These are phyloP conservation scores for Leccinum variabile DNA, from an alignment of 1,284 basidiomycete species.

Conservation along the genomic window DNA sequence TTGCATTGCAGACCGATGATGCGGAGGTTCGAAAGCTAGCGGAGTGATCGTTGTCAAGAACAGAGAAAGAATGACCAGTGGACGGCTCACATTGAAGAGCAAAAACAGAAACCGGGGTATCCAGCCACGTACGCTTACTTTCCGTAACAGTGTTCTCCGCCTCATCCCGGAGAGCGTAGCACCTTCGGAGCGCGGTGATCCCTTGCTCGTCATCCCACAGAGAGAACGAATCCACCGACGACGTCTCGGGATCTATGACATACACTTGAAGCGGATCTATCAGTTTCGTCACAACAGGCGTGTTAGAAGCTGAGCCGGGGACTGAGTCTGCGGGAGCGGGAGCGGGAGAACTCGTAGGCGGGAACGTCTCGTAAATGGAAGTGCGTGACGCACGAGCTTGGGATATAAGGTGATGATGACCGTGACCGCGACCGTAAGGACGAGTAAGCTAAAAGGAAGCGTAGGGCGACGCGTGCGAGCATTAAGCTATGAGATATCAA, in stretches of 20 bases:
- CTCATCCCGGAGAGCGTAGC: slow-evolving; percentile 68
- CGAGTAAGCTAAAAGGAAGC: slow-evolving; percentile 24
- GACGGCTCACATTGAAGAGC: slow-evolving; percentile 47
- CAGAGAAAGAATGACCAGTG: too few species aligned
- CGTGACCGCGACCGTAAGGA: slow-evolving; percentile 62
- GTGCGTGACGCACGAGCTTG: slow-evolving; percentile 59
- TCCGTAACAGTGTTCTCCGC: slow-evolving; percentile 65
- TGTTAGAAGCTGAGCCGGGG: slow-evolving; percentile 12
- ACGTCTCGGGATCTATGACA: slow-evolving; percentile 57
- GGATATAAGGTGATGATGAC: slow-evolving; percentile 69
- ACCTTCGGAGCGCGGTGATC: slow-evolving; percentile 59
- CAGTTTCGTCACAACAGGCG: slow-evolving; percentile 32
- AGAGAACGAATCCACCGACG: slow-evolving; percentile 45
- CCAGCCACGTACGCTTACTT: slow-evolving; percentile 63
- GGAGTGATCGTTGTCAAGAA: too few species aligned
- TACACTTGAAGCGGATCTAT: slow-evolving; percentile 44
- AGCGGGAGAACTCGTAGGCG: slow-evolving; percentile 31
- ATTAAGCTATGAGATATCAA: too few species aligned
- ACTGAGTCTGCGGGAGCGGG: not conserved
- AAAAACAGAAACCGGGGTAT: slow-evolving; percentile 72
- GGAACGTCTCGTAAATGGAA: slow-evolving; percentile 68
- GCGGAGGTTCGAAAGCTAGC: too few species aligned
- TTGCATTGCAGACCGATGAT: too few species aligned
- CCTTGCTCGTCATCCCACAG: slow-evolving; percentile 66
- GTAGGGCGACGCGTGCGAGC: too few species aligned